These are phyloP conservation scores for Rhynchosporium secalis DNA, from an alignment of 2,329 filamentous ascomycete species.

Conservation along the genomic window DNA sequence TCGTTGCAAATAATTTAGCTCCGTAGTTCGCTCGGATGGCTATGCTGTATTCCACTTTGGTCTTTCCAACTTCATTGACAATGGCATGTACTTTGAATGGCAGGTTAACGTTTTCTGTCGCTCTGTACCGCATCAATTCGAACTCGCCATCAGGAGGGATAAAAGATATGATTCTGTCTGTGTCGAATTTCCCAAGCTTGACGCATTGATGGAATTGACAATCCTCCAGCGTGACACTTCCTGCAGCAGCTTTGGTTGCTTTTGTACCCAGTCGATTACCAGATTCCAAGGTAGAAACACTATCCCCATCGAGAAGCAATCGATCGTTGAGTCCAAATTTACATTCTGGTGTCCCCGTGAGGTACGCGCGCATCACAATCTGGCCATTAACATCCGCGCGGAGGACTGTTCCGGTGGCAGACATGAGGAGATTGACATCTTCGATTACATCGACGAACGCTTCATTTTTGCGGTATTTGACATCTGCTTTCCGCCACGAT, in stretches of 20 bases:
- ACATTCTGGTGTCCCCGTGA: conserved; percentile 95
- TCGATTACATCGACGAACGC: conserved; percentile 99
- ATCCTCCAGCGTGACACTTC: conserved; percentile 93
- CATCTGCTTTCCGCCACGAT: conserved; percentile 95
- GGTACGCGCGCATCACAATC: conserved; percentile 97
- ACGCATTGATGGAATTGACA: conserved; percentile 99
- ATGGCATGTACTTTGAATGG: conserved; percentile 99
- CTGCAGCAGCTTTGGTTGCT: conserved; percentile 91
- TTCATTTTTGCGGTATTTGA: conserved; percentile 99
- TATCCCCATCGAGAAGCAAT: conserved; percentile 80
- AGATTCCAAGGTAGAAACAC: conserved; percentile 63
- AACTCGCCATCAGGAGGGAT: conserved; percentile 97
- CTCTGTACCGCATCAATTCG: conserved; percentile 97
- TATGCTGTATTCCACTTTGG: conserved; percentile 98
- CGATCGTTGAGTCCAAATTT: conserved; percentile 98
- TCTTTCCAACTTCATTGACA: conserved; percentile 94
- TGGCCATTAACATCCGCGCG: conserved; percentile 96
- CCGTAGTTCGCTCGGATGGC: conserved; percentile 97
- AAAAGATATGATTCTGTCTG: conserved; percentile 95
- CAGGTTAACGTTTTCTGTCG: conserved; percentile 96
- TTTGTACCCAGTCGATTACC: conserved; percentile 81
- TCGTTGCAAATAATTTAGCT: conserved; percentile 93
- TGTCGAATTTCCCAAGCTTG: conserved; percentile 94
- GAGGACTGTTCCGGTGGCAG: conserved; percentile 91
- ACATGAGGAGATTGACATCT: conserved; percentile 98